phyloP scores from a whole-genome alignment of 371 early-diverging fungal species.

The Haplosporangium sp. region DNA sequence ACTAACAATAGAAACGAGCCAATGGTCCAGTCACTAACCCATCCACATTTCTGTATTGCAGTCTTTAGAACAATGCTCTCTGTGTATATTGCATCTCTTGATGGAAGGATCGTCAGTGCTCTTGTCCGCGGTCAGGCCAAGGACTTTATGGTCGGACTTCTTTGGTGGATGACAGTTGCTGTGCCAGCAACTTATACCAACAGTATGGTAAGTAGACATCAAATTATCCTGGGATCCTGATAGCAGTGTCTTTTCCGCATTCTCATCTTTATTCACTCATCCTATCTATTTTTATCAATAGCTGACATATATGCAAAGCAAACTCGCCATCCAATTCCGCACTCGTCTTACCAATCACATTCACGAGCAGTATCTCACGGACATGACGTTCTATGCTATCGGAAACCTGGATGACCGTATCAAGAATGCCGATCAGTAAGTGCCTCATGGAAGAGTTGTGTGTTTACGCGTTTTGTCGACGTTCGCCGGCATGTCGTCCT shows the following conservation, averaged over 20 bases:
- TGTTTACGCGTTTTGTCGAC: background rate
- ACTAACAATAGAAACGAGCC: no score
- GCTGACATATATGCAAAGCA: conserved; percentile 86
- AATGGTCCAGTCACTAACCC: no score
- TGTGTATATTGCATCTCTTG: conserved; percentile 90
- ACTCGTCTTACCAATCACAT: conserved; percentile 86
- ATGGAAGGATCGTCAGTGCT: conserved; percentile 93
- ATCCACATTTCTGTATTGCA: conserved; percentile 25
- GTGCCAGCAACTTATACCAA: conserved; percentile 97
- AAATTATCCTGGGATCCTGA: background rate
- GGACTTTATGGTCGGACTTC: conserved; percentile 84
- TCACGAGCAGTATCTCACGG: conserved; percentile 84
- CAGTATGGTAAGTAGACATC: conserved; percentile 76
- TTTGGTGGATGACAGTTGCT: conserved; percentile 93
- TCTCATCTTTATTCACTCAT: background rate
- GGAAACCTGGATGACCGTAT: conserved; percentile 87
- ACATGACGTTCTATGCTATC: conserved; percentile 89
- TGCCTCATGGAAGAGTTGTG: background rate
- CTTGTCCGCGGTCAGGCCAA: conserved; percentile 81
- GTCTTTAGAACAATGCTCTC: conserved; percentile 88
- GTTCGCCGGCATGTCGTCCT: background rate
- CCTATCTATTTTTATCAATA: conserved; percentile 26
- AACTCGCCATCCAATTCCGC: conserved; percentile 87
- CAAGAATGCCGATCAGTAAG: conserved; percentile 89
- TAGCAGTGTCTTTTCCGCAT: background rate